Conservation (phyloP, 768 basidiomycete genomes). For the Xerocomus brunneocitrinus region DNA sequence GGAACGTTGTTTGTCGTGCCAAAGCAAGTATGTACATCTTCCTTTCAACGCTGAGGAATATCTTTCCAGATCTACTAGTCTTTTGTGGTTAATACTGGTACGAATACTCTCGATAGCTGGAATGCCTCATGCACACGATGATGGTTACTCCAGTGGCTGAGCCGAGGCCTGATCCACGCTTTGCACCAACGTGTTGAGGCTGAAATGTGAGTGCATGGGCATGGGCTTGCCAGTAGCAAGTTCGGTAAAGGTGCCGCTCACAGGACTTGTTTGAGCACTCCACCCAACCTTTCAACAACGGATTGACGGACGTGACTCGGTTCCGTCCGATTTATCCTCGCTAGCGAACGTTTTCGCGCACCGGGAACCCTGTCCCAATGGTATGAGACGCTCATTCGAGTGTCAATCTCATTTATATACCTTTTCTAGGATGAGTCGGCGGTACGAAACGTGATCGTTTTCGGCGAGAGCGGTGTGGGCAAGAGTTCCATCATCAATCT, state of each 20-base stretch:
- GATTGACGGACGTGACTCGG: neutral
- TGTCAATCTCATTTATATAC: constrained; percentile 1
- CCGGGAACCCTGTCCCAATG: neutral
- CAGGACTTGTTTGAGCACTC: neutral
- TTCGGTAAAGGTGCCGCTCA: too few relatives aligned
- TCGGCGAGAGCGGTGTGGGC: constrained; percentile 40
- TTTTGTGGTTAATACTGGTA: too few relatives aligned
- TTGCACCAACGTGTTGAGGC: constrained; percentile 10
- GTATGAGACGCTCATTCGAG: constrained; percentile 11
- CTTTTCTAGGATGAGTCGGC: constrained; percentile 2
- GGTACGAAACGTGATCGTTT: constrained; percentile 36
- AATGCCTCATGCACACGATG: neutral
- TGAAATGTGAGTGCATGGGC: neutral
- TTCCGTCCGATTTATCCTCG: neutral
- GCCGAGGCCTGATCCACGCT: neutral
- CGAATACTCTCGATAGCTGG: neutral
- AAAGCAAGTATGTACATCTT: neutral
- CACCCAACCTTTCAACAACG: neutral
- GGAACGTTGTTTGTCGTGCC: neutral
- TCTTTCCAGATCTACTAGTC: too few relatives aligned
- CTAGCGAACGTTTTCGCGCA: neutral
- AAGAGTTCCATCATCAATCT: constrained; percentile 46
- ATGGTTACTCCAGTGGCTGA: neutral
- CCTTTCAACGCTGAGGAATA: neutral
- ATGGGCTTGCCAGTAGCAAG: neutral